Percentiles rank a stretch among this genome's conserved stretches.
Conservation (phyloP, 371 early-diverging fungal genomes). For the Dinochytrium kinnereticum region DNA sequence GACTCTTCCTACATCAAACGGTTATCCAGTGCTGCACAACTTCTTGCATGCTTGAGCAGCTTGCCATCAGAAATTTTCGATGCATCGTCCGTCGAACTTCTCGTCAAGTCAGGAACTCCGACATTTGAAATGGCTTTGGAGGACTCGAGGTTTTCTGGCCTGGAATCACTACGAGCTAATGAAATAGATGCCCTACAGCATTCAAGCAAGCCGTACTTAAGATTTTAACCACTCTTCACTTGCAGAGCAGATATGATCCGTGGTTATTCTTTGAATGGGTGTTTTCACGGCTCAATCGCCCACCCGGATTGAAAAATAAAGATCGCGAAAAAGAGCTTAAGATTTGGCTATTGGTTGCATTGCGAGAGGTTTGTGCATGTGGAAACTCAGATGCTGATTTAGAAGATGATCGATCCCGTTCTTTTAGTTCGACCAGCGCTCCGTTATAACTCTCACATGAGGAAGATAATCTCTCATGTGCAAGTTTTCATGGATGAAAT, state of each 20-base stretch:
- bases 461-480: constrained; percentile 25
- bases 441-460: constrained; percentile 21
- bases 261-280: constrained; percentile 35
- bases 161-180: background rate
- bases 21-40: constrained; percentile 25
- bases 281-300: constrained; percentile 28
- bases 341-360: constrained; percentile 28
- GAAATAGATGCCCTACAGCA: constrained; percentile 22
- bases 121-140: constrained; percentile 24
- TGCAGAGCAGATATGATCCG: constrained; percentile 10
- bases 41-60: constrained; percentile 12
- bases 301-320: background rate
- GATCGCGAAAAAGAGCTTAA: constrained; percentile 28
- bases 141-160: constrained; percentile 22
- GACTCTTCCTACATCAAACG: constrained; percentile 34
- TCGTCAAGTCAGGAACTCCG: background rate
- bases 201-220: constrained; percentile 34
- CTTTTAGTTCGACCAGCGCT: background rate
- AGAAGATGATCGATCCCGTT: constrained; percentile 5
- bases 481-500: constrained; percentile 45
- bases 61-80: constrained; percentile 13
- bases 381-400: background rate
- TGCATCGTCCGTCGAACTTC: constrained; percentile 12
- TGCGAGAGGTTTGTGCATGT: constrained; percentile 31
- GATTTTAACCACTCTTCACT: constrained; percentile 34